Base-by-base conservation (phyloP, 140 eudicot genomes). In the Bidens hawaiensis region DNA sequence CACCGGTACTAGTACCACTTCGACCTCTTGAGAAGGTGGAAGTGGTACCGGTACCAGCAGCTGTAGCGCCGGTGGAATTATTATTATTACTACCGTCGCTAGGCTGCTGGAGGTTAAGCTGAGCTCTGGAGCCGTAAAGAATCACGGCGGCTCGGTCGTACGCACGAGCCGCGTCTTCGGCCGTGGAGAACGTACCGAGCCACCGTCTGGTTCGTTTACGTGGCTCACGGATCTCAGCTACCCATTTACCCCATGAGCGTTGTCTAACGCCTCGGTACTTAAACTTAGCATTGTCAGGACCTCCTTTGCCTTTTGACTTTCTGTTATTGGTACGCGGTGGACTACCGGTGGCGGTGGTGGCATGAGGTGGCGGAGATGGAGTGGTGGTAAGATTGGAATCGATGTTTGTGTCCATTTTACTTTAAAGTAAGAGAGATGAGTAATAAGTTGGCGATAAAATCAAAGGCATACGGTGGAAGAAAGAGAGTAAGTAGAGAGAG, bases 161-260 rank as follows among this genome's bases (percentile, higher is more conserved):
- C 0, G 95, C 95, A 3, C 86, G 82, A 0, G 95, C 95, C 7
- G 93, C 95, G 16, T 87, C 95, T 67, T 83, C 95, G 1, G 95
- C 95, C 0, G 86, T 87, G 3, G 95, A 75, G 59, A 87, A 87
- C 1, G 95, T 87, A 2, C 95, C 95, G 0, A 83, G 81, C 93
- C 95, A 87, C 0, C 91, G 74, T 26, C 95, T 84, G 0, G 86
- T 81, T 10, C 93, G 86, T 21, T 78, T 81, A 33, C 95, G 74
- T 0, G 95, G 95, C 81, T 87, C 95, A 0, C 95, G 85, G 62
- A 87, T 87, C 83, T 87, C 95, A 1, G 91, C 95, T 0, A 87
- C 95, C 95, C 95, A 87, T 42, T 87, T 87, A 1, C 95, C 95
- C 95, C 95, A 87, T 74, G 91, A 83, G 3, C 95, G 85, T 56